A percentile compares a stretch with the other conserved stretches of the same genome.
phyloP scores from a whole-genome alignment of 140 eudicot species.

The Artemisia princeps region DNA sequence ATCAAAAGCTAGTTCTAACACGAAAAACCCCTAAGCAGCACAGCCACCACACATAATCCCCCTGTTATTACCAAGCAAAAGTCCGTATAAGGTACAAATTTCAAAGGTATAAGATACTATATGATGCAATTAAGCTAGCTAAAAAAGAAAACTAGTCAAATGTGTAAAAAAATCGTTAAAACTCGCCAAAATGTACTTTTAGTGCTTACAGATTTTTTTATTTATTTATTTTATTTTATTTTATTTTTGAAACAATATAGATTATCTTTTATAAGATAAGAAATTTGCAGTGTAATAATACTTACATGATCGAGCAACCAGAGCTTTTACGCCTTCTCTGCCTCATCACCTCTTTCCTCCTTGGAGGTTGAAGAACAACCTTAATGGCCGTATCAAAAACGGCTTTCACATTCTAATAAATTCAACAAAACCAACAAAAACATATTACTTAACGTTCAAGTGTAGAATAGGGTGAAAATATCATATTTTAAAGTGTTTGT shows the following conservation, averaged over 20 bases:
- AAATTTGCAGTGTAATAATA: conserved; percentile 14
- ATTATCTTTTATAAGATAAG: neutral
- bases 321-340: conserved; percentile 51
- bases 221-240: too few relatives aligned
- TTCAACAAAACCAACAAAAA: neutral
- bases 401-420: conserved; percentile 71
- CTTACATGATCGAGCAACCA: conserved; percentile 72
- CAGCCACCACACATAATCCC: conserved; percentile 62
- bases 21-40: conserved; percentile 33
- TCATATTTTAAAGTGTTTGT: neutral
- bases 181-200: too few relatives aligned
- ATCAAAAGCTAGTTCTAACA: conserved; percentile 13
- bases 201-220: too few relatives aligned
- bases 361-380: conserved; percentile 86
- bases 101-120: neutral
- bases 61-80: conserved; percentile 31
- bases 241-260: too few relatives aligned
- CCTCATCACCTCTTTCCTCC: conserved; percentile 58
- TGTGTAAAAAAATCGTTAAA: too few relatives aligned
- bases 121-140: neutral
- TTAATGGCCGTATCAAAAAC: conserved; percentile 87
- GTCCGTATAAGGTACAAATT: neutral
- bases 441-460: neutral
- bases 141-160: neutral
- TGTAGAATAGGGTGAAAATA: neutral